Conservation (phyloP, 176 grass and related monocot genomes). For the Rhynchospora breviuscula region DNA sequence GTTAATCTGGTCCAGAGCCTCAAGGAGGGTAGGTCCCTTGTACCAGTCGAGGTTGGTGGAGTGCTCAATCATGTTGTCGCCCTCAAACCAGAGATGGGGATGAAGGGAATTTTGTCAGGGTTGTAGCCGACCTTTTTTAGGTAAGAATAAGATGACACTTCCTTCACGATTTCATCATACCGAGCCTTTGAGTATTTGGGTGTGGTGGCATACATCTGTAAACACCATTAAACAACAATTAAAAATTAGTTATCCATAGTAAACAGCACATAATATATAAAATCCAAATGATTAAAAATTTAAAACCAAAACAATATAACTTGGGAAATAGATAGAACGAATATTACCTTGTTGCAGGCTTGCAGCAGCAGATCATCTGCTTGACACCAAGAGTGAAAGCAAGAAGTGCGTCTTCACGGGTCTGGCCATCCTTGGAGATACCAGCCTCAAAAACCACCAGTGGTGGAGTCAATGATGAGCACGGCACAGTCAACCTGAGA, state of each 20-base stretch:
- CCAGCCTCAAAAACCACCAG: conserved; percentile 47
- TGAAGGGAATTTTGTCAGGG: conserved; percentile 35
- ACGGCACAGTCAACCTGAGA: conserved; percentile 45
- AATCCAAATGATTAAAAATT: not conserved
- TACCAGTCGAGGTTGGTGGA: conserved; percentile 50
- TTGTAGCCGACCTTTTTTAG: conserved; percentile 44
- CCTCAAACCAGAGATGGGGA: conserved; percentile 39
- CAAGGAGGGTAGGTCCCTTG: conserved; percentile 42
- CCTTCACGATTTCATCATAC: conserved; percentile 46
- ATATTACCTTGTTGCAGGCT: conserved; percentile 39
- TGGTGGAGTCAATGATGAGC: conserved; percentile 44
- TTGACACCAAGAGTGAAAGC: conserved; percentile 41
- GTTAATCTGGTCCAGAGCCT: conserved; percentile 30
- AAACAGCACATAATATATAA: not conserved
- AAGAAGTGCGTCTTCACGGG: conserved; percentile 41
- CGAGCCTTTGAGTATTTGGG: conserved; percentile 37
- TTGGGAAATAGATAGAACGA: not conserved
- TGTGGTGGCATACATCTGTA: conserved; percentile 44
- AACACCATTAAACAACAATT: not conserved
- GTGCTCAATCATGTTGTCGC: conserved; percentile 46
- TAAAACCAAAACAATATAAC: not conserved
- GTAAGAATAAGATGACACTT: conserved; percentile 42
- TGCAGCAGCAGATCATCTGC: conserved; percentile 47
- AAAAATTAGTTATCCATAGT: not conserved
- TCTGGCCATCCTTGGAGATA: conserved; percentile 46